Percentiles rank a stretch among this genome's conserved stretches.
Conservation (phyloP, 805 yeast genomes). For the Maudiozyma barnettii region DNA sequence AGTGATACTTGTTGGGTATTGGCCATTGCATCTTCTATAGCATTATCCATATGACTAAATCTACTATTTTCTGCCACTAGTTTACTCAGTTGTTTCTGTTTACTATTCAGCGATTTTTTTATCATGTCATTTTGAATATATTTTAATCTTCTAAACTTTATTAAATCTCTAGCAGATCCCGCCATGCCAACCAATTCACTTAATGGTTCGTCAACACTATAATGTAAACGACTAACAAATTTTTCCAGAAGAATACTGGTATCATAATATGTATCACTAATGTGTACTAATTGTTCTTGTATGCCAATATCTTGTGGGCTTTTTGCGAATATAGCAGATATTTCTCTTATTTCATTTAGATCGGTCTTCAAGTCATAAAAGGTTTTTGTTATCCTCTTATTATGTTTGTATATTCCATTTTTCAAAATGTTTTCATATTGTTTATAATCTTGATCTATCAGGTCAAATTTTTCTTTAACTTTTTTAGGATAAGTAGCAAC, state of each 20-base stretch:
- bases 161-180: slow-evolving; percentile 23
- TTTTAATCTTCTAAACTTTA: slow-evolving; percentile 26
- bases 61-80: slow-evolving; percentile 19
- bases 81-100: slow-evolving; percentile 20
- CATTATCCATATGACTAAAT: slow-evolving; percentile 16
- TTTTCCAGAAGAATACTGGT: slow-evolving; percentile 17
- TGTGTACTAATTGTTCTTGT: slow-evolving; percentile 20
- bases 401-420: slow-evolving; percentile 23
- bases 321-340: slow-evolving; percentile 18
- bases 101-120: slow-evolving; percentile 14
- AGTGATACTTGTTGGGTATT: slow-evolving; percentile 16
- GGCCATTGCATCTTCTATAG: slow-evolving; percentile 10
- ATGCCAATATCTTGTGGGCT: slow-evolving; percentile 20
- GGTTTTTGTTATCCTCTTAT: slow-evolving; percentile 21
- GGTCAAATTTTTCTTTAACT: slow-evolving; percentile 15
- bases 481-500: background rate
- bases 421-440: slow-evolving; percentile 19
- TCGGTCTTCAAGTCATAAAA: slow-evolving; percentile 17
- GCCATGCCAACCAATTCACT: slow-evolving; percentile 27
- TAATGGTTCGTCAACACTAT: slow-evolving; percentile 27
- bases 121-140: slow-evolving; percentile 23
- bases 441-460: slow-evolving; percentile 24
- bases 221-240: slow-evolving; percentile 23
- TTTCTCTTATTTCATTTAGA: slow-evolving; percentile 21
- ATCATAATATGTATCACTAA: slow-evolving; percentile 23